Evolutionary conservation across 768 basidiomycete species (phyloP).

Genomic region (Macrolepiota fuliginosa): DNA sequence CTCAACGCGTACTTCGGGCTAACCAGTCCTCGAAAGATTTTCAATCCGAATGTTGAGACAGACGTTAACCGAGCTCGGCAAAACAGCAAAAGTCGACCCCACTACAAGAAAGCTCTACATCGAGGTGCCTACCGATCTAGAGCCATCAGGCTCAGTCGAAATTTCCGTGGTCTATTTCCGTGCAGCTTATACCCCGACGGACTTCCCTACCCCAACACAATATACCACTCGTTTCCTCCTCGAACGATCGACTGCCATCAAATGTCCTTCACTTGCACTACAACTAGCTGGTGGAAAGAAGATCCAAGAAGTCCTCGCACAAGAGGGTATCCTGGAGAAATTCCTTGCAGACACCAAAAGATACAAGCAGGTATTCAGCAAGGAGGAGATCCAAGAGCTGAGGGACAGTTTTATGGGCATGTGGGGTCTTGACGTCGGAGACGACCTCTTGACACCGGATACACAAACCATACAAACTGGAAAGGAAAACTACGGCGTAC

Average conservation of each 20-base stretch:
- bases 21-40: slow-evolving; percentile 45
- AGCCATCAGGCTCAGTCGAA: slow-evolving; percentile 44
- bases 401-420: slow-evolving; percentile 84
- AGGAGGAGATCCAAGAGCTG: slow-evolving; percentile 48
- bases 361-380: slow-evolving; percentile 28
- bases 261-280: slow-evolving; percentile 87
- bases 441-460: slow-evolving; percentile 32
- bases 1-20: background rate
- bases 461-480: slow-evolving; percentile 22
- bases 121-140: slow-evolving; percentile 32
- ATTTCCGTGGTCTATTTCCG: slow-evolving; percentile 92
- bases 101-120: slow-evolving; percentile 36
- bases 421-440: slow-evolving; percentile 72
- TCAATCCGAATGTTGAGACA: slow-evolving; percentile 72
- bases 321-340: slow-evolving; percentile 67
- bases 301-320: slow-evolving; percentile 84
- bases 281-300: slow-evolving; percentile 98
- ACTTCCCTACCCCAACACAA: slow-evolving; percentile 64
- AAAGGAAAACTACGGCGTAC: slow-evolving; percentile 39
- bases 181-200: slow-evolving; percentile 81
- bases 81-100: slow-evolving; percentile 54
- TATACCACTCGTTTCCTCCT: slow-evolving; percentile 76
- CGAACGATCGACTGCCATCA: slow-evolving; percentile 83
- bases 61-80: slow-evolving; percentile 68
- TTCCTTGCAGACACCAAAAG: slow-evolving; percentile 53